Evolutionary conservation across 495 filamentous ascomycete species (phyloP), one percentile per base, ranked within the genome.

Genomic region (Rostrohypoxylon terebratum): DNA sequence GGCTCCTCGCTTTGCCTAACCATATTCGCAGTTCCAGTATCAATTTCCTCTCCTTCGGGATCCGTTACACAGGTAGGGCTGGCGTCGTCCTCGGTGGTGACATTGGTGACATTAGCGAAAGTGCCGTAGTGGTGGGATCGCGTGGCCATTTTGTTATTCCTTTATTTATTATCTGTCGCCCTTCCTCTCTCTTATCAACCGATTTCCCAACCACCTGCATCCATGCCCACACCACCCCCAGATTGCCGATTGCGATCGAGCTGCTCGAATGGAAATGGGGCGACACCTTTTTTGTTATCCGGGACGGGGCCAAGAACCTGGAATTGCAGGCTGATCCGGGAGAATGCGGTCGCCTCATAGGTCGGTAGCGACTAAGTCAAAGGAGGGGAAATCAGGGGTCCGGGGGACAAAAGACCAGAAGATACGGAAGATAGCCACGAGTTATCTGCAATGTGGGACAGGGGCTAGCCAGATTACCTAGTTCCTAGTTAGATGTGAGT

Each of bases 111-210:
- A 45, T 45, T 50, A 59, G 42, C 54, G 63, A 71, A 71, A 58
- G 67, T 75, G 34, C 71, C 71, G 58, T 70, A 74, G 66, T 70
- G 67, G 66, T 63, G 62, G 51, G 71, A 66, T 70, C 71, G 71
- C 66, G 66, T 73, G 66, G 61, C 36, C 71, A 73, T 73, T 65
- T 62, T 73, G 61, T 73, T 28, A 65, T 73, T 28, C 58, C 55
- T 40, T 3, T 57, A n/a, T n/a, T 42, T 42, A 28, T 28, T 14
- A 42, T 42, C 38, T 42, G 45, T 33, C 51, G 66, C n/a, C 8
- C 53, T 47, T 8, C 58, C 69, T 67, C 10, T 28, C 25, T 51
- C 47, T 53, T 73, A 68, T 74, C 71, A 50, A 50, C 28, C 0
- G 2, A 5, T 47, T 42, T n/a, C 21, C 28, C 25, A 47, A 33